Base-by-base conservation (phyloP, 2,329 filamentous ascomycete species). In the Aspergillus pseudonomiae region DNA sequence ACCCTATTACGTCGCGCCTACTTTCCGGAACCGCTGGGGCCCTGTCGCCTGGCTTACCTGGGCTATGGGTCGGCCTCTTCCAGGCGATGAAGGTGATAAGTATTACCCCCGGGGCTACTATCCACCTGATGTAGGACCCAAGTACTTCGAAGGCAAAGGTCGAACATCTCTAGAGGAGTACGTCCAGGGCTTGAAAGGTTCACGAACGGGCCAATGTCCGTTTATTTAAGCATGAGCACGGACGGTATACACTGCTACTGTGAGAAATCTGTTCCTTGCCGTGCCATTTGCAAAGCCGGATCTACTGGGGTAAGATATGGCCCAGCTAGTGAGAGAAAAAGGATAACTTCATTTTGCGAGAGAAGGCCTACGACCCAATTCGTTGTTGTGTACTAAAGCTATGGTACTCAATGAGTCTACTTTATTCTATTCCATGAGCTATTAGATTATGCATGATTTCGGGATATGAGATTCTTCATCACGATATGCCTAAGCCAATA, bases 1-100 rank as follows among this genome's bases (percentile, higher is more conserved):
- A 54, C 90, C 90, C 2, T 91, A 86, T 77, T 92, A 91, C 75
- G 81, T 86, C 28, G 82, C 84, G 64, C 82, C 82, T 32, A 89
- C 85, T 0, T 74, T 85, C 46, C 86, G 83, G 86, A 86, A 83
- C 70, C 85, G 86, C 63, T 92, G 85, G 87, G 86, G 86, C 2
- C 88, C 83, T 0, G 74, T 75, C 63, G 88, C 83, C 0, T 83
- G 83, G 81, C 62, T 86, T 12, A 81, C 78, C 32, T 76, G 83
- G 71, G 55, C 79, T 5, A 68, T 82, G 32, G 83, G 84, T 2
- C 74, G 77, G 24, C 78, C 81, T 28, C 67, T 85, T 19, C 84
- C 85, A 0, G 83, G 82, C 21, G 79, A 84, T 53, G 75, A 80
- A 32, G 79, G 77, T 4, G 74, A 80, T 39, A 82, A 78, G 65